Evolutionary conservation across 116 monocot genomes (phyloP).

Genomic region (Iris pallida): DNA sequence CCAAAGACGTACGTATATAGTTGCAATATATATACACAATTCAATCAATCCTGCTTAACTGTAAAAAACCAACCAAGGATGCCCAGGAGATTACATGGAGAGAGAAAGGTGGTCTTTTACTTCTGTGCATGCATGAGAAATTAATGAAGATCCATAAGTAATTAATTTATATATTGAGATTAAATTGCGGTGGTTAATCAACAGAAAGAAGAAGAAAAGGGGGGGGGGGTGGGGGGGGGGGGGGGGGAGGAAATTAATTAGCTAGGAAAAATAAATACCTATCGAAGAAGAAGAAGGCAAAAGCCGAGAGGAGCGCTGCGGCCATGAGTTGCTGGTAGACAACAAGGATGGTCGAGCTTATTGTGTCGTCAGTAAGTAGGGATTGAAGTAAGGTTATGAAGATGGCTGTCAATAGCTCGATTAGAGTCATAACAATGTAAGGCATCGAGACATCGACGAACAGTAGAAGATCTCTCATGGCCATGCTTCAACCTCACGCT

Average conservation of each 20-base stretch:
- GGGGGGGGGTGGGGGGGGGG: no score
- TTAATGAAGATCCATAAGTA: not conserved
- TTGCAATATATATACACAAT: no score
- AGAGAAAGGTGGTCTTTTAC: constrained; percentile 6
- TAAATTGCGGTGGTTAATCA: not conserved
- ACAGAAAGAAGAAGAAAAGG: not conserved
- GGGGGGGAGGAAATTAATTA: no score
- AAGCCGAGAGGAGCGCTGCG: constrained; percentile 3
- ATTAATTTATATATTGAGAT: not conserved
- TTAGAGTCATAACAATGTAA: constrained; percentile 5
- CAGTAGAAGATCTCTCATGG: no score
- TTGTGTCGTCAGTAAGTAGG: not conserved
- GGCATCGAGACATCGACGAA: not conserved
- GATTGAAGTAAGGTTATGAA: not conserved
- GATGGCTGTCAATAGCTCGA: constrained; percentile 5
- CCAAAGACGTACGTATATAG: no score
- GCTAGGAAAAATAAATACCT: constrained; percentile 1
- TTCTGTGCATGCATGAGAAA: constrained; percentile 2
- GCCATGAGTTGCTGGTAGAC: constrained; percentile 21
- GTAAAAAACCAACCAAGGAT: constrained; percentile 18
- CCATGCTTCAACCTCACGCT: no score
- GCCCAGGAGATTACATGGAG: constrained; percentile 11
- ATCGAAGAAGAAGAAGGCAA: constrained; percentile 22
- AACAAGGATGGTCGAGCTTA: constrained; percentile 18
- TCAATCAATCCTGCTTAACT: constrained; percentile 3